phyloP scores from a whole-genome alignment of 495 filamentous ascomycete species.

The Margaritispora aquatica region DNA sequence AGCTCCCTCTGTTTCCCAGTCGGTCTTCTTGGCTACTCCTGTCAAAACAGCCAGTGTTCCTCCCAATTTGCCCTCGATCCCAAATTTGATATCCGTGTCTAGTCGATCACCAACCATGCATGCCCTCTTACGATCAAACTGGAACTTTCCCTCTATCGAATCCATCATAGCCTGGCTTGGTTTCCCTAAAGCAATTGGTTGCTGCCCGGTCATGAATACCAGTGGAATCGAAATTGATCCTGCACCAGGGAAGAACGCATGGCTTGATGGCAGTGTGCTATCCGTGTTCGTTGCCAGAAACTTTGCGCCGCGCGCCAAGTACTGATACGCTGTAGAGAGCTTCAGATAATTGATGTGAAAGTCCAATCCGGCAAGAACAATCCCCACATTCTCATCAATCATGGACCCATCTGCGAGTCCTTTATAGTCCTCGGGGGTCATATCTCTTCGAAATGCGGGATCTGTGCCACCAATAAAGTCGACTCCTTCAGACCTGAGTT shows the following conservation, averaged over 20 bases:
- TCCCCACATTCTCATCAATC: constrained; percentile 80
- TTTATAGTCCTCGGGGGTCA: constrained; percentile 72
- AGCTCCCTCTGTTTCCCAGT: constrained; percentile 61
- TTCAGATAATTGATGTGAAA: constrained; percentile 95
- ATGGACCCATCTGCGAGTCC: constrained; percentile 66
- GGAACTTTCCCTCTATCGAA: constrained; percentile 91
- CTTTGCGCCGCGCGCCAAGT: constrained; percentile 72
- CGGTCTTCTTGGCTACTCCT: constrained; percentile 75
- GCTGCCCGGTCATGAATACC: constrained; percentile 60
- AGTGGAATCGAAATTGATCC: constrained; percentile 77
- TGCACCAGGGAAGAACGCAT: constrained; percentile 84
- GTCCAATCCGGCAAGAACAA: constrained; percentile 86
- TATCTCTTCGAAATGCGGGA: constrained; percentile 64
- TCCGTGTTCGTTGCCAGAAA: constrained; percentile 95
- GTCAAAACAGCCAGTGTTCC: constrained; percentile 90
- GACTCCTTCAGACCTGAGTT: constrained; percentile 70
- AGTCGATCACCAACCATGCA: constrained; percentile 97
- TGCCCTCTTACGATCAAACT: constrained; percentile 72
- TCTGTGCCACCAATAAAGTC: constrained; percentile 87
- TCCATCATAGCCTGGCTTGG: constrained; percentile 99
- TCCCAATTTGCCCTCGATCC: constrained; percentile 82
- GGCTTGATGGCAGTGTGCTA: constrained; percentile 72
- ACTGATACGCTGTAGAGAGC: constrained; percentile 74
- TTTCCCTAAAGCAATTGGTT: constrained; percentile 80
- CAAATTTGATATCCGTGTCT: constrained; percentile 95